Evolutionary conservation across 2,329 filamentous ascomycete genomes (phyloP), one percentile per base, ranked within the genome.

Genomic region (Phialophora verrucosa): DNA sequence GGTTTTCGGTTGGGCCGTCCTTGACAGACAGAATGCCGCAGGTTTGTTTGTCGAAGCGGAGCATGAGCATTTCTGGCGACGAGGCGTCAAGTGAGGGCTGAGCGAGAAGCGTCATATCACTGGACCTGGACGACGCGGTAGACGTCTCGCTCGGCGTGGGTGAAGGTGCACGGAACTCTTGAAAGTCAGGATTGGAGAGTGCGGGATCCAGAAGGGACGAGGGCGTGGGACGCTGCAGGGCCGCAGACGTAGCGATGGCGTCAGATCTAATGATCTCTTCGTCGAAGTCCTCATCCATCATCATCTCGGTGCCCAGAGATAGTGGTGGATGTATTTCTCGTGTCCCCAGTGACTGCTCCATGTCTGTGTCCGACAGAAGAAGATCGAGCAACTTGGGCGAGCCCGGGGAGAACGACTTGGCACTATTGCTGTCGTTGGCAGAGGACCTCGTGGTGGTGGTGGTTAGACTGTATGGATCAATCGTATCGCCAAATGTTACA

Each of bases 11-110:
- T 6, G 84, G 82, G 0, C 88, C 89, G 75, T 91, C 88, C 73
- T 90, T 91, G 59, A 91, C 83, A 0, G 89, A 91, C 23, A 91
- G 79, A 57, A 91, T 89, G 2, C 88, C 88, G 73, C 89, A 91
- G 0, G 89, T 91, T 64, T 88, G 80, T 69, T 82, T 83, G 72
- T 90, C 86, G 72, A 89, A 91, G 29, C 87, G 83, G 59, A 86
- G 75, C 59, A 87, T 84, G 25, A 91, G 78, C 80, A 87, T 85
- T 69, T 90, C 88, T 10, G 84, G 82, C 63, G 86, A 87, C 44
- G 79, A 80, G 38, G 80, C 75, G 63, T 80, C 76, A 31, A 88
- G 76, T n/a, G 78, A 76, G 4, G 84, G 84, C 63, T 84, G 80
- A 12, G 65, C 64, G 4, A 72, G 56, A n/a, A 73, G 67, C n/a